These are phyloP conservation scores for Suhomyces vadensis DNA, from an alignment of 805 yeast species.

Conservation along the genomic window DNA sequence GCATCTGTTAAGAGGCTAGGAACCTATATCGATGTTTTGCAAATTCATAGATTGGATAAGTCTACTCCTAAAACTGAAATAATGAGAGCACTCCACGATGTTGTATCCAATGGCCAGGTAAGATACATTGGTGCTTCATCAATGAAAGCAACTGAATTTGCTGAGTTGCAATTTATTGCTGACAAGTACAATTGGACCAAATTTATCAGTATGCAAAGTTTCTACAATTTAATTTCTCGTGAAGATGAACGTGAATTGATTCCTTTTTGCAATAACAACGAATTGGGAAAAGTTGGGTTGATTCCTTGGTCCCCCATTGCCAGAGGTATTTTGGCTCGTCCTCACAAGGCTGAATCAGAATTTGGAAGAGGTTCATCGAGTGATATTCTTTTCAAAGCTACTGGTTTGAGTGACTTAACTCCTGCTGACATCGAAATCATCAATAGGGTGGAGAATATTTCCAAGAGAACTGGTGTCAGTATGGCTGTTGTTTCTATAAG, in stretches of 20 bases:
- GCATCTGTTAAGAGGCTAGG: slow-evolving; percentile 49
- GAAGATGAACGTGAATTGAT: slow-evolving; percentile 67
- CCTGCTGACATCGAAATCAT: slow-evolving; percentile 31
- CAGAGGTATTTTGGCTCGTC: slow-evolving; percentile 55
- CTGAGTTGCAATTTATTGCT: slow-evolving; percentile 54
- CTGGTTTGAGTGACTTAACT: slow-evolving; percentile 15
- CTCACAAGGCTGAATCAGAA: slow-evolving; percentile 21
- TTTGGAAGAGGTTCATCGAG: slow-evolving; percentile 8
- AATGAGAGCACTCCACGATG: slow-evolving; percentile 57
- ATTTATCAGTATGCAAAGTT: slow-evolving; percentile 60
- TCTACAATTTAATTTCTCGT: slow-evolving; percentile 56
- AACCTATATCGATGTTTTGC: slow-evolving; percentile 54
- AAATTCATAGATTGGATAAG: slow-evolving; percentile 56
- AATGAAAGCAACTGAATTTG: slow-evolving; percentile 58
- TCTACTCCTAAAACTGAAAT: slow-evolving; percentile 52
- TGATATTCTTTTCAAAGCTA: slow-evolving; percentile 10
- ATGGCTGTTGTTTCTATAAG: slow-evolving; percentile 59
- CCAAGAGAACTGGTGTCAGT: slow-evolving; percentile 45
- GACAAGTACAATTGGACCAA: slow-evolving; percentile 57
- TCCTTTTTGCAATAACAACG: slow-evolving; percentile 47
- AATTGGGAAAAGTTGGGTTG: slow-evolving; percentile 51
- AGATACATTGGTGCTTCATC: slow-evolving; percentile 66
- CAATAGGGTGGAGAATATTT: slow-evolving; percentile 54
- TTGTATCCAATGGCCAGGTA: slow-evolving; percentile 45
- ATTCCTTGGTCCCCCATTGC: slow-evolving; percentile 66